Evolutionary conservation across 2,329 filamentous ascomycete species (phyloP).

Genomic region (Nemania diffusa): DNA sequence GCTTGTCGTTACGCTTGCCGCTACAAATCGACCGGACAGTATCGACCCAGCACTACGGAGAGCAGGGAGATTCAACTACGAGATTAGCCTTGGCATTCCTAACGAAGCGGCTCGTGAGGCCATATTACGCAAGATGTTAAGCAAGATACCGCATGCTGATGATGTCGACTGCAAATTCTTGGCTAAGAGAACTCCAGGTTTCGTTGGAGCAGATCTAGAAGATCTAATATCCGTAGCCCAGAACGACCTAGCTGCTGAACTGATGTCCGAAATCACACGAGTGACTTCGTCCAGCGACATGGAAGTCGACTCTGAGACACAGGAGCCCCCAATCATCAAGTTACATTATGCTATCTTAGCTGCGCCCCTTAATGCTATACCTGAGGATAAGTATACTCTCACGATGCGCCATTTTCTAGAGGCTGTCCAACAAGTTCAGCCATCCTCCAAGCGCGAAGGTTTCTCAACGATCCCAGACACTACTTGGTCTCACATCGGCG

Average conservation of each 20-base stretch:
- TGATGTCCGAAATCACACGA: slow-evolving; percentile 46
- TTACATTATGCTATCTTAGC: slow-evolving; percentile 41
- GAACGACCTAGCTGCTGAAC: slow-evolving; percentile 49
- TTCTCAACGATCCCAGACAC: slow-evolving; percentile 95
- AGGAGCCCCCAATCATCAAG: slow-evolving; percentile 28
- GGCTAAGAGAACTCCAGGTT: slow-evolving; percentile 88
- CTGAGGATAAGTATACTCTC: slow-evolving; percentile 45
- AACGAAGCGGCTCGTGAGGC: slow-evolving; percentile 79
- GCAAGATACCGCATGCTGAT: slow-evolving; percentile 69
- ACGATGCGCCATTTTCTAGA: slow-evolving; percentile 73
- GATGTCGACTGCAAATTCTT: slow-evolving; percentile 79
- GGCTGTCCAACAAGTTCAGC: slow-evolving; percentile 79
- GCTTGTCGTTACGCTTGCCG: slow-evolving; percentile 88
- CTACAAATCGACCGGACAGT: slow-evolving; percentile 88
- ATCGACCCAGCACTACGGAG: slow-evolving; percentile 81
- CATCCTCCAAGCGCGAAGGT: slow-evolving; percentile 89
- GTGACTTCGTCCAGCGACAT: slow-evolving; percentile 35
- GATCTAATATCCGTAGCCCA: slow-evolving; percentile 64
- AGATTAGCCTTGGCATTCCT: slow-evolving; percentile 88
- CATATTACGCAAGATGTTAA: slow-evolving; percentile 79
- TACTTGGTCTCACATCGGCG: slow-evolving; percentile 92
- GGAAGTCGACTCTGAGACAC: slow-evolving; percentile 39
- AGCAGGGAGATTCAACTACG: slow-evolving; percentile 81
- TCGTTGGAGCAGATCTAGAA: slow-evolving; percentile 89
- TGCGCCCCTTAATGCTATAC: slow-evolving; percentile 38